Evolutionary conservation across 257 asterid genomes (phyloP).

Genomic region (Solanum chmielewskii): DNA sequence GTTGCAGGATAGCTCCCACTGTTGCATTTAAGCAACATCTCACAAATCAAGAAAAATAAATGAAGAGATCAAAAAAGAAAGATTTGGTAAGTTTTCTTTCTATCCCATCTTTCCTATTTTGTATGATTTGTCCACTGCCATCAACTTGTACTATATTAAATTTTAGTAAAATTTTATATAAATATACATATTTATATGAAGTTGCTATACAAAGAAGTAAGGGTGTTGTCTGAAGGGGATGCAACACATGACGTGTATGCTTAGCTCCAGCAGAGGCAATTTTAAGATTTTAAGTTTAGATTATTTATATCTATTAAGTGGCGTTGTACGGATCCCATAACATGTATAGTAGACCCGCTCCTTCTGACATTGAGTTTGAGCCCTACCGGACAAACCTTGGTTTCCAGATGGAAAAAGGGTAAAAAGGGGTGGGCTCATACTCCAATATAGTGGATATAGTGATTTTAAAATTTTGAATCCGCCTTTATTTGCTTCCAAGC

Average conservation of each 20-base stretch:
- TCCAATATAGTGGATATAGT: not conserved
- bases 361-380: not conserved
- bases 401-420: not conserved
- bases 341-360: not conserved
- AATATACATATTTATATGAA: not conserved
- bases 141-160: not conserved
- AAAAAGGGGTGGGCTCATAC: not conserved
- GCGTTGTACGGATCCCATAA: not conserved
- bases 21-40: conserved; percentile 58
- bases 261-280: not conserved
- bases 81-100: conserved; percentile 20
- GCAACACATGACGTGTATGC: not conserved
- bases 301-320: not conserved
- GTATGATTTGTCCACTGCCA: not conserved
- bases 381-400: not conserved
- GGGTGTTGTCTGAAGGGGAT: not conserved
- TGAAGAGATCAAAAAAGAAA: not conserved
- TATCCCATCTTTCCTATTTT: not conserved
- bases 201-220: not conserved
- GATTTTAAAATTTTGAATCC: not conserved
- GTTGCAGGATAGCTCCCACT: conserved; percentile 69
- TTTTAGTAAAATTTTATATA: not conserved
- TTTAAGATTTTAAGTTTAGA: not conserved
- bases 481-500: not conserved
- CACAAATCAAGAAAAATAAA: not conserved